Evolutionary conservation across 495 filamentous ascomycete species (phyloP).

Genomic region (Sphaerosporella brunnea): DNA sequence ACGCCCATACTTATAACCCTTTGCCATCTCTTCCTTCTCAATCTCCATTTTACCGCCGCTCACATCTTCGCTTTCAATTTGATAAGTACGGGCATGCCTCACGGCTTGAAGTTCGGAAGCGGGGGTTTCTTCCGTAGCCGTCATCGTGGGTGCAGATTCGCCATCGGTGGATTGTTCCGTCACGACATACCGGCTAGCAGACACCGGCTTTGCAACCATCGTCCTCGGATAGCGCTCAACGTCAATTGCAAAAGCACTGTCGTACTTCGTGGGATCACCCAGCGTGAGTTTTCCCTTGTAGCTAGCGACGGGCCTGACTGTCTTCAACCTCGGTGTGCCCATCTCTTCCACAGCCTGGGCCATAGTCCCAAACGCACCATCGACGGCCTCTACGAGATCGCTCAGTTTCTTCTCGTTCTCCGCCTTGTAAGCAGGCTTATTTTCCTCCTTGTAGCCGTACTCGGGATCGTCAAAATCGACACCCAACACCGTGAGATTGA

Average conservation of each 20-base stretch:
- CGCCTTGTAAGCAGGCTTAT: constrained; percentile 55
- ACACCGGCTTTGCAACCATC: constrained; percentile 49
- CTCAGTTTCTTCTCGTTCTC: constrained; percentile 52
- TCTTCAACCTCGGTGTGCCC: constrained; percentile 51
- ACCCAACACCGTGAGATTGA: constrained; percentile 65
- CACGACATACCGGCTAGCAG: constrained; percentile 57
- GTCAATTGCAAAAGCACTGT: constrained; percentile 53
- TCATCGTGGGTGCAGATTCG: constrained; percentile 34
- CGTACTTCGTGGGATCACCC: constrained; percentile 55
- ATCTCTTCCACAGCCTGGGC: constrained; percentile 67
- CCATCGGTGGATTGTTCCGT: constrained; percentile 30
- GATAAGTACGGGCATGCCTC: constrained; percentile 56
- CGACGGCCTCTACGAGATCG: constrained; percentile 42
- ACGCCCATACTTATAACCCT: constrained; percentile 84
- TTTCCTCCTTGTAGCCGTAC: constrained; percentile 83
- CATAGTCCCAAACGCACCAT: constrained; percentile 62
- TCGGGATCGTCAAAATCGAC: constrained; percentile 88
- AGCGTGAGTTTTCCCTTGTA: constrained; percentile 70
- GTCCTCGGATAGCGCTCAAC: constrained; percentile 83
- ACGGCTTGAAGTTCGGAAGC: constrained; percentile 43
- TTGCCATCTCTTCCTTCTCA: constrained; percentile 64
- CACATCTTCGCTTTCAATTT: constrained; percentile 52
- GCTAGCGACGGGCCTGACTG: constrained; percentile 47
- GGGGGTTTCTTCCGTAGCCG: constrained; percentile 28
- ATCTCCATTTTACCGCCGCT: constrained; percentile 74